Base-by-base conservation (phyloP, 2,329 filamentous ascomycete genomes). In the Ceratocystis ficicola region DNA sequence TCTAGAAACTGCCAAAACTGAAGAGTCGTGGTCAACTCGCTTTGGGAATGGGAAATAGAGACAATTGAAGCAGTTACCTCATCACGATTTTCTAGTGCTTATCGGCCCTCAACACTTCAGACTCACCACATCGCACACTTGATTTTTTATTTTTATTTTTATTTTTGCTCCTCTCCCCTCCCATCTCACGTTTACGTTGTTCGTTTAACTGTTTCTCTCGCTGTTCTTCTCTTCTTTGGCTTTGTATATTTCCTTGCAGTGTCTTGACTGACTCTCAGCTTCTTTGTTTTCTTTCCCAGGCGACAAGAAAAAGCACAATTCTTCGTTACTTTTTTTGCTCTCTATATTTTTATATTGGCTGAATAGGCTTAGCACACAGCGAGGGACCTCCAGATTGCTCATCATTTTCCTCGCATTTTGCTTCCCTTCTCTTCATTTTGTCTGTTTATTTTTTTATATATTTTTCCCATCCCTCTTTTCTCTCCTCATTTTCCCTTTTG, bases 31-130 rank as follows among this genome's bases (percentile, higher is more conserved):
- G 22, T 59, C 30, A 41, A n/a, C 30, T 52, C 20, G 55, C 30
- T 59, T 30, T 59, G 28, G 28, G 15, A 5, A 32, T 32, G 55
- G 55, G 55, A 59, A 59, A 59, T 59, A 59, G 55, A 59, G 55
- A 59, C 55, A 59, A 59, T 59, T 59, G 55, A 59, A 59, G 55
- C 55, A 59, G 30, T 59, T 59, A 59, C 55, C 55, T 59, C 55
- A 36, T 59, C 55, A 4, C 55, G 28, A 36, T 36, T 32, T 36
- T 36, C 55, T 59, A 59, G 55, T 59, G 55, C 55, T 59, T 59
- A 59, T 59, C 55, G 55, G 30, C 55, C 7, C 48, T 52, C 48
- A 52, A 52, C 48, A 52, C 48, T 52, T 41, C 48, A 52, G 48
- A 52, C 48, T 52, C 48, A 28, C 48, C 36, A 20, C 22, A 22